Conservation (phyloP, 192 early-diverging fungal species). For the Lunasporangiospora selenospora region DNA sequence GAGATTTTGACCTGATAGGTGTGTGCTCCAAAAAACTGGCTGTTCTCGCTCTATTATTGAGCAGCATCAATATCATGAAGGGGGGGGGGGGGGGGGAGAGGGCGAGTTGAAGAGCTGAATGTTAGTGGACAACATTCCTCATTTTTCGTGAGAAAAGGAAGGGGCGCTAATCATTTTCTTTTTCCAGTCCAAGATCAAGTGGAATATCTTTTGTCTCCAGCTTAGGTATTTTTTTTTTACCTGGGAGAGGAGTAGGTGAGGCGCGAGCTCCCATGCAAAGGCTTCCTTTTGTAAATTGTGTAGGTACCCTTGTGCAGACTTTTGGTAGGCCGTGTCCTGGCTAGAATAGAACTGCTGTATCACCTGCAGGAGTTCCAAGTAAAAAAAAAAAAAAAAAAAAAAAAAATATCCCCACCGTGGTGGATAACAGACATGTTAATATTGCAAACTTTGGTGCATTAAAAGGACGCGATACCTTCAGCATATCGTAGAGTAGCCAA, state of each 20-base stretch:
- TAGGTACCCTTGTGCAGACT: constrained; percentile 58
- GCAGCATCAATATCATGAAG: not conserved
- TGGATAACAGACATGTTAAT: not conserved
- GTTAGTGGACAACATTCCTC: too few species aligned
- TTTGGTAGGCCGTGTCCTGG: constrained; percentile 43
- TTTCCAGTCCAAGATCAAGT: not conserved
- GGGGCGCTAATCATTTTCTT: not conserved
- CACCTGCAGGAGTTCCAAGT: constrained; percentile 26
- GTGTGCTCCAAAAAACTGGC: constrained; percentile 66
- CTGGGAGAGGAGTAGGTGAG: constrained; percentile 53
- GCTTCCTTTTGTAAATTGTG: constrained; percentile 58
- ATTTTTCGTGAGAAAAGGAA: not conserved
- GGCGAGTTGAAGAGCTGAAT: not conserved
- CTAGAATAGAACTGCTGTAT: constrained; percentile 57
- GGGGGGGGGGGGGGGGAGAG: not conserved
- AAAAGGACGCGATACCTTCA: not conserved
- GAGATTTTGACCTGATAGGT: constrained; percentile 64
- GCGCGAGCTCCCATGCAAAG: constrained; percentile 63
- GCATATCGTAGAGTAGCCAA: not conserved
- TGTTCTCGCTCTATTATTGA: constrained; percentile 47
- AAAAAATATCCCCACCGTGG: not conserved
- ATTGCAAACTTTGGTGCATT: not conserved
- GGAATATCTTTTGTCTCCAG: not conserved
- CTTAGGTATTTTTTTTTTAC: constrained; percentile 22
- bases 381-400: not conserved